phyloP scores from a whole-genome alignment of 1,139 yeast genomes.

The Blastobotrys buckinghamii region DNA sequence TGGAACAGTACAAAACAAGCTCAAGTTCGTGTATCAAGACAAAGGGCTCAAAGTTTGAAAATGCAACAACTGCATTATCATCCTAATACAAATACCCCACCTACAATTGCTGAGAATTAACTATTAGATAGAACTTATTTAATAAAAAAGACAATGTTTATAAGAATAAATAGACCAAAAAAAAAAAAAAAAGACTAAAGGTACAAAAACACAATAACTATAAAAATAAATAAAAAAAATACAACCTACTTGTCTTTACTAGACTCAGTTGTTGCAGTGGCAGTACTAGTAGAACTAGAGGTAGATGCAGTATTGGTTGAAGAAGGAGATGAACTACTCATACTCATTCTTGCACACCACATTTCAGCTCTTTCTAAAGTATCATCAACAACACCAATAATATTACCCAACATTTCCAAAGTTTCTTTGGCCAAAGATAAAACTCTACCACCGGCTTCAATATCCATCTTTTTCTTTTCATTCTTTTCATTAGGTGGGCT shows the following conservation, averaged over 20 bases:
- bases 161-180: not conserved
- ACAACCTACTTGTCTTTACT: not conserved
- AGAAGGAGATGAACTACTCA: not conserved
- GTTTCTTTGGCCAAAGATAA: constrained; percentile 83
- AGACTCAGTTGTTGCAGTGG: not conserved
- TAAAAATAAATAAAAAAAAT: not conserved
- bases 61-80: constrained; percentile 6
- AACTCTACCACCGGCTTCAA: constrained; percentile 59
- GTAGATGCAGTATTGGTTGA: not conserved
- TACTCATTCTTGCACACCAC: constrained; percentile 46
- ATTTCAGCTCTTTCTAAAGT: constrained; percentile 77
- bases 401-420: constrained; percentile 76
- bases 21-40: constrained; percentile 18
- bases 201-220: not conserved
- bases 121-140: no score
- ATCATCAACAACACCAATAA: constrained; percentile 77
- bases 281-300: not conserved
- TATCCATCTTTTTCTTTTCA: constrained; percentile 23
- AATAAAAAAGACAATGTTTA: not conserved
- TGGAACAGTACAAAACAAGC: constrained; percentile 20
- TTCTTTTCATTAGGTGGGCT: no score
- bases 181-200: not conserved
- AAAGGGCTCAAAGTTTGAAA: constrained; percentile 25
- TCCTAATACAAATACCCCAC: not conserved
- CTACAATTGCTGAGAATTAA: not conserved